Evolutionary conservation across 306 rosid genomes (phyloP), one percentile per base, ranked within the genome.

Genomic region (Lablab purpureus): DNA sequence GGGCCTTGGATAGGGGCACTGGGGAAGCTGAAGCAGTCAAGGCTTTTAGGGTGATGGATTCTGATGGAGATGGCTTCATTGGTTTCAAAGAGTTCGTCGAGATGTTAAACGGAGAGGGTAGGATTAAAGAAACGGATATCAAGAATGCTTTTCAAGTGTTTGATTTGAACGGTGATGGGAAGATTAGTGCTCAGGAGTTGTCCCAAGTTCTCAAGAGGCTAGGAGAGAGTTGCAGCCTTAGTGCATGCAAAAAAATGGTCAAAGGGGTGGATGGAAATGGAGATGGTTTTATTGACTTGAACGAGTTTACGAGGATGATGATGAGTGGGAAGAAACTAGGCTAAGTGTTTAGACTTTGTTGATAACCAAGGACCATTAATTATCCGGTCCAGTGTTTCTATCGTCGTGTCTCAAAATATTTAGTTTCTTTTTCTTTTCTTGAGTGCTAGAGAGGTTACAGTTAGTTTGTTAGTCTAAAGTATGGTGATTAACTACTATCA

Each of bases 161-260:
- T 17, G 98, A 94, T 87, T 68, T 88, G 80, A 84, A 94, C n/a
- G 90, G 94, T 21, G 90, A 94, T 79, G 97, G 98, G 40, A 89
- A 85, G 75, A 94, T 94, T 37, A 90, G 90, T 56, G 97, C 97
- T 14, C 88, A 90, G 81, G 98, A 94, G 47, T 67, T 91, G 76
- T 88, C 80, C 0, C 81, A 78, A 32, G 85, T 92, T 77, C 82
- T 94, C 22, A 89, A 83, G 51, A 84, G 80, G 80, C 73, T 91
- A 3, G 97, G 98, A 6, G 94, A 94, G 78, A 22, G 77, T 40
- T 84, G 87, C 76, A 90, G 84, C 82, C 77, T 89, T 8, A 76
- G 81, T 23, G 90, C 90, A 54, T 90, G 94, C 51, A 83, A 72
- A 37, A 86, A 85, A 45, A 90, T 94, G 97, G 89, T 90, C 77